phyloP scores from a whole-genome alignment of 1,139 yeast genomes.

The Nakaseomyces glabratus region DNA sequence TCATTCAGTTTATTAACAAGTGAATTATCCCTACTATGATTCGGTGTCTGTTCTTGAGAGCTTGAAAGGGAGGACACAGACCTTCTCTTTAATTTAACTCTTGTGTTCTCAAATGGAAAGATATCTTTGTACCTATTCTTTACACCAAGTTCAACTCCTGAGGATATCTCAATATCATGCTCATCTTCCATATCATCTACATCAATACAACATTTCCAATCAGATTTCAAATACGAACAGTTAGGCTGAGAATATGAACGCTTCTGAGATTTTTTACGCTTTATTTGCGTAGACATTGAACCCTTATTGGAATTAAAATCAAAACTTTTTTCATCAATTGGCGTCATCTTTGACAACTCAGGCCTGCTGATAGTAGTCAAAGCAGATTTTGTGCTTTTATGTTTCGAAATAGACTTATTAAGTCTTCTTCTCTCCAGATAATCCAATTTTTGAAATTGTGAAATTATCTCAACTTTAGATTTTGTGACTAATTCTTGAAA shows the following conservation, averaged over 20 bases:
- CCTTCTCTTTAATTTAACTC: constrained; percentile 40
- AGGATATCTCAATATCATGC: constrained; percentile 41
- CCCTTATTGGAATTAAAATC: constrained; percentile 1
- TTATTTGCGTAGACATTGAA: constrained; percentile 2
- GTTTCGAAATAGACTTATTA: constrained; percentile 17
- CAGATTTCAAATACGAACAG: constrained; percentile 9
- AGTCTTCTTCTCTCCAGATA: constrained; percentile 35
- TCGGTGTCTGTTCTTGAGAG: constrained; percentile 5
- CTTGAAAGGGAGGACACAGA: constrained; percentile 10
- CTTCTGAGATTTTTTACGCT: constrained; percentile 9
- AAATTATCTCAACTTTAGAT: constrained; percentile 27
- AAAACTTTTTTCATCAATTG: constrained; percentile 5
- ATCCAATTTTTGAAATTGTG: constrained; percentile 35
- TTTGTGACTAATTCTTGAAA: constrained; percentile 29
- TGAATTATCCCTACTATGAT: constrained; percentile 12
- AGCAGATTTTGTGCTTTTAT: constrained; percentile 7
- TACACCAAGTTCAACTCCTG: constrained; percentile 67
- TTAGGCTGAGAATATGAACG: constrained; percentile 22
- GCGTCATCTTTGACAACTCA: constrained; percentile 6
- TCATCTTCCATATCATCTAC: constrained; percentile 17
- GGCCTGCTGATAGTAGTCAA: constrained; percentile 5
- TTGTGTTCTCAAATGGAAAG: constrained; percentile 67
- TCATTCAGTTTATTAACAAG: background rate
- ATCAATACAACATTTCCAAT: constrained; percentile 13
- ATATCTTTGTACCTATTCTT: constrained; percentile 76